These are phyloP conservation scores for Petasospora rhodanensis DNA, from an alignment of 1,139 yeast species.

Conservation along the genomic window DNA sequence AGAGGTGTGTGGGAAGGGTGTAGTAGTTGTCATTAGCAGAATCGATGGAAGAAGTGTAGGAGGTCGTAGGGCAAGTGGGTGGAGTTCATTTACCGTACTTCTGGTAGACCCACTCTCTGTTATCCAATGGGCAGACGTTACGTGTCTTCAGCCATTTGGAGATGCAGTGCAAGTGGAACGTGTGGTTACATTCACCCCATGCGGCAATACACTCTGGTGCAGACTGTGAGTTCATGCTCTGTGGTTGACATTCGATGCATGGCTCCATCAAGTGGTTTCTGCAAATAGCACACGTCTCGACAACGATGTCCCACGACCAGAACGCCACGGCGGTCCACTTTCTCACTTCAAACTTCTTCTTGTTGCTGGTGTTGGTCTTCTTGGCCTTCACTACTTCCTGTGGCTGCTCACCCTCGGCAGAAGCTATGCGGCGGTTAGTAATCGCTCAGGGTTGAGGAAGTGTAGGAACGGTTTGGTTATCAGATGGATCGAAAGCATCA, in stretches of 20 bases:
- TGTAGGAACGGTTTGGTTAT: too few relatives aligned
- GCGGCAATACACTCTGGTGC: conserved; percentile 89
- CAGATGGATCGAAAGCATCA: too few relatives aligned
- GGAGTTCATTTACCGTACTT: conserved; percentile 53
- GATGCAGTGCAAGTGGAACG: conserved; percentile 93
- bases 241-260: conserved; percentile 95
- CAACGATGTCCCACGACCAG: conserved; percentile 99
- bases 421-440: too few relatives aligned
- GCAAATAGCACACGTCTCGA: conserved; percentile 97
- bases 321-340: conserved; percentile 99
- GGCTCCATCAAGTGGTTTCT: conserved; percentile 98
- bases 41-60: not conserved
- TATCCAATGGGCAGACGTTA: conserved; percentile 95
- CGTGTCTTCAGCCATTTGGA: conserved; percentile 96
- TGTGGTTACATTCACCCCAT: conserved; percentile 95
- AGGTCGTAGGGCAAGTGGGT: not conserved
- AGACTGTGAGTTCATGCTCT: conserved; percentile 62
- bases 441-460: too few relatives aligned
- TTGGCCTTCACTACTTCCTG: too few relatives aligned
- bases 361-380: conserved; percentile 3
- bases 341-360: conserved; percentile 64
- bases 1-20: too few relatives aligned
- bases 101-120: conserved; percentile 88
- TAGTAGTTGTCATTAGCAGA: too few relatives aligned
- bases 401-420: too few relatives aligned